A percentile compares a stretch with the other conserved stretches of the same genome.
phyloP scores from a whole-genome alignment of 2,329 filamentous ascomycete species.

The Aplosporella prunicola region DNA sequence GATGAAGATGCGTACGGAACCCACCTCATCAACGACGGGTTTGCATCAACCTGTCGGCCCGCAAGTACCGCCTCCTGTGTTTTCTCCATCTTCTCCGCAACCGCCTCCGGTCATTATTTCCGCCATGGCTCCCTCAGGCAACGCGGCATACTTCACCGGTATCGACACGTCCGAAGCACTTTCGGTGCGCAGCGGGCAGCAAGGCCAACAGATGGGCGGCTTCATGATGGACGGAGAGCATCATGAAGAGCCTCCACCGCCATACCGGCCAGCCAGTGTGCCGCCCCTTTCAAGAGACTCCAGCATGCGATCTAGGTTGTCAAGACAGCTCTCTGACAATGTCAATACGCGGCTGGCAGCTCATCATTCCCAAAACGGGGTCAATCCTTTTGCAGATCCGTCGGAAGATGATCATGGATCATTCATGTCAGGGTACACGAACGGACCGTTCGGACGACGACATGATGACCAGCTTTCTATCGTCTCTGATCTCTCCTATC shows the following conservation, averaged over 20 bases:
- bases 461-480: slow-evolving; percentile 2
- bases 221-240: slow-evolving; percentile 10
- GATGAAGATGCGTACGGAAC: slow-evolving; percentile 7
- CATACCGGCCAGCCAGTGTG: slow-evolving; percentile 8
- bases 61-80: neutral
- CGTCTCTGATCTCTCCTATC: slow-evolving; percentile 5
- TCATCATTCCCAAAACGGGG: no score
- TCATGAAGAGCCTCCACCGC: slow-evolving; percentile 10
- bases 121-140: slow-evolving; percentile 2
- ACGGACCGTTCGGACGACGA: neutral
- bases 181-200: slow-evolving; percentile 6
- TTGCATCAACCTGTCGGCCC: no score
- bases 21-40: no score
- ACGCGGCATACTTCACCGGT: slow-evolving; percentile 8
- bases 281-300: slow-evolving; percentile 6
- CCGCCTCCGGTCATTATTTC: slow-evolving; percentile 9
- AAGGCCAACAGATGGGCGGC: neutral
- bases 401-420: slow-evolving; percentile 2
- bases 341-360: no score
- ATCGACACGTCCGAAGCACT: slow-evolving; percentile 11
- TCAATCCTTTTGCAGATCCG: slow-evolving; percentile 9
- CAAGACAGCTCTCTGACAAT: neutral
- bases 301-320: slow-evolving; percentile 10
- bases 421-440: neutral
- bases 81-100: neutral